Conservation (phyloP, 371 early-diverging fungal genomes). For the Rhizopus delemar region DNA sequence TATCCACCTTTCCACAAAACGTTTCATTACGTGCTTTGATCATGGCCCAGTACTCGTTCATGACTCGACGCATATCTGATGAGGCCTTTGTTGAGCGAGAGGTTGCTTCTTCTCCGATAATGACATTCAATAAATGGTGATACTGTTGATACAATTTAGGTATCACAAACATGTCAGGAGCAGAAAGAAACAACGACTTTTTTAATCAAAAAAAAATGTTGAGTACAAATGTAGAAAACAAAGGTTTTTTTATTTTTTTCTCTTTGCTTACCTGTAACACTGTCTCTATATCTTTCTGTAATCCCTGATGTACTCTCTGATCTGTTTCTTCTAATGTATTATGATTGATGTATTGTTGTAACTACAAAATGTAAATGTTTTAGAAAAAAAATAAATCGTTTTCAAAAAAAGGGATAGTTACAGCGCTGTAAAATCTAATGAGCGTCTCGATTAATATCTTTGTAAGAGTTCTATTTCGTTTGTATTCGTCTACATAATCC, state of each 20-base stretch:
- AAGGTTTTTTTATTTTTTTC: neutral
- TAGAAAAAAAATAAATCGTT: neutral
- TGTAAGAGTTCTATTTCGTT: constrained; percentile 68
- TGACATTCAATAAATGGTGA: constrained; percentile 34
- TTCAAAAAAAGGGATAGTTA: constrained; percentile 26
- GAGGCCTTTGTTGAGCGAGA: constrained; percentile 12
- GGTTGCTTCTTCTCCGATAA: constrained; percentile 32
- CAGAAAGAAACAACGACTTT: constrained; percentile 61
- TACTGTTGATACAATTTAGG: constrained; percentile 57
- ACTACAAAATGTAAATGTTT: neutral
- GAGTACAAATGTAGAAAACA: neutral
- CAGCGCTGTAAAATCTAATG: constrained; percentile 56
- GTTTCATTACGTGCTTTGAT: constrained; percentile 51
- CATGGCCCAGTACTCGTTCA: constrained; percentile 46
- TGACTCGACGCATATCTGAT: constrained; percentile 32
- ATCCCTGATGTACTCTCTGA: constrained; percentile 39
- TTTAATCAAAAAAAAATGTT: neutral
- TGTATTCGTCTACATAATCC: constrained; percentile 69
- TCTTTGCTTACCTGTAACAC: constrained; percentile 47
- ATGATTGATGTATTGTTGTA: constrained; percentile 16
- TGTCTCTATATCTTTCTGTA: constrained; percentile 56
- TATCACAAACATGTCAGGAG: constrained; percentile 69
- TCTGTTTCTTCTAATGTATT: constrained; percentile 15
- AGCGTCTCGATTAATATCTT: constrained; percentile 64
- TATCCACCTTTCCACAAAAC: constrained; percentile 41